These are phyloP conservation scores for Graphiopsis chlorocephala DNA, from an alignment of 2,329 filamentous ascomycete species.

Conservation along the genomic window DNA sequence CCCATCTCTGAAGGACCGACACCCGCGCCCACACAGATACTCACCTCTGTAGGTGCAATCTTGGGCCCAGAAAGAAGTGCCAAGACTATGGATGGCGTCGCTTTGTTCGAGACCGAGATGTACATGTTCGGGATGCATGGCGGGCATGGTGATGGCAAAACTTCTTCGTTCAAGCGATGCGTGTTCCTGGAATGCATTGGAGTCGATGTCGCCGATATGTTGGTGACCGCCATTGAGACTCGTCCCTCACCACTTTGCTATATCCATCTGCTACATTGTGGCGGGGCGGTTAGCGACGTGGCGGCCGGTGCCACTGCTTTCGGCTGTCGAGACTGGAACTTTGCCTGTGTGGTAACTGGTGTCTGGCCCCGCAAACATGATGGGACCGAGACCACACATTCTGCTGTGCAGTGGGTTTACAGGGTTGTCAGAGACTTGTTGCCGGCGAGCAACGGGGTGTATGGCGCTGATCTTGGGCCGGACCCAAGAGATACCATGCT, in stretches of 20 bases:
- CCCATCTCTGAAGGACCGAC: not conserved
- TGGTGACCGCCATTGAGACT: slow-evolving; percentile 47
- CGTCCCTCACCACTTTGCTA: slow-evolving; percentile 58
- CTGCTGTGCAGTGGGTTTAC: slow-evolving; percentile 57
- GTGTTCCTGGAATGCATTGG: slow-evolving; percentile 56
- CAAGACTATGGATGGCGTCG: slow-evolving; percentile 47
- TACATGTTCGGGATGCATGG: slow-evolving; percentile 61
- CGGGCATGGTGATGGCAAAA: slow-evolving; percentile 58
- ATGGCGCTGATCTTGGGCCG: slow-evolving; percentile 62
- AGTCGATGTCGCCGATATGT: slow-evolving; percentile 32
- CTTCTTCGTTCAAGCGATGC: slow-evolving; percentile 63
- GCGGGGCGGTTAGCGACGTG: slow-evolving; percentile 50
- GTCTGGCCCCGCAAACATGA: slow-evolving; percentile 58
- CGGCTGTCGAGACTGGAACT: slow-evolving; percentile 63
- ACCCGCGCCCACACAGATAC: not conserved
- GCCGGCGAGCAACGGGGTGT: slow-evolving; percentile 52
- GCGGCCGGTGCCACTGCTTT: slow-evolving; percentile 53
- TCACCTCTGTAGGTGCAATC: not conserved
- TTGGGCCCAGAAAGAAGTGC: not conserved
- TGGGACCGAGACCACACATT: slow-evolving; percentile 39
- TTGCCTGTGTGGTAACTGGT: slow-evolving; percentile 62
- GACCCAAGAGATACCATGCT: slow-evolving; percentile 57
- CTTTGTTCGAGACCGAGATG: slow-evolving; percentile 59
- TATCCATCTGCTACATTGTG: slow-evolving; percentile 62
- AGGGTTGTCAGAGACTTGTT: slow-evolving; percentile 47